Evolutionary conservation across 257 asterid species (phyloP).

Genomic region (Thymus quinquecostatus): DNA sequence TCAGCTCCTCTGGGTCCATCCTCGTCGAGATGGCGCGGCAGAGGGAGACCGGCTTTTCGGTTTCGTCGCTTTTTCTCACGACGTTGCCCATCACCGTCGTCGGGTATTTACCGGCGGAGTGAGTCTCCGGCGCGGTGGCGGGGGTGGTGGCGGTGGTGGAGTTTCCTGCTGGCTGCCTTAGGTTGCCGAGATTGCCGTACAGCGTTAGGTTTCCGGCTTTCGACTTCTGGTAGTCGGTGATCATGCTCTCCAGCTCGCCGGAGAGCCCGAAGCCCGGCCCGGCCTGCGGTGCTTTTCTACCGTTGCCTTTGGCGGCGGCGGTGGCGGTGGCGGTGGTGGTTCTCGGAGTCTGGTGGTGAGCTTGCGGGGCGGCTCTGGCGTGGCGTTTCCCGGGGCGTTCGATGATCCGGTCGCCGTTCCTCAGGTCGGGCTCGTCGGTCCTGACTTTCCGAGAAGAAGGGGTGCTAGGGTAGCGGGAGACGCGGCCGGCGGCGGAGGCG

Average conservation of each 20-base stretch:
- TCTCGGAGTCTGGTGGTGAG: conserved; percentile 10
- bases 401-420: conserved; percentile 42
- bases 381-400: conserved; percentile 54
- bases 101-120: conserved; percentile 33
- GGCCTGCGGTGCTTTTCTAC: conserved; percentile 41
- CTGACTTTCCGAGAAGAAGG: conserved; percentile 39
- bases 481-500: conserved; percentile 13
- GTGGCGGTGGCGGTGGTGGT: not conserved
- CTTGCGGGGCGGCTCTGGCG: conserved; percentile 41
- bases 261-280: conserved; percentile 47
- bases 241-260: conserved; percentile 81
- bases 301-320: not conserved
- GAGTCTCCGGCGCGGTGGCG: not conserved
- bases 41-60: conserved; percentile 52
- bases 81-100: conserved; percentile 60
- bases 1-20: conserved; percentile 92
- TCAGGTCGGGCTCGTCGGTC: not conserved
- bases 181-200: conserved; percentile 64
- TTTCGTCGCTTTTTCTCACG: conserved; percentile 49
- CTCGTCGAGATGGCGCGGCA: conserved; percentile 86
- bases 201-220: conserved; percentile 45
- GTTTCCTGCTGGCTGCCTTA: conserved; percentile 45
- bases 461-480: conserved; percentile 46
- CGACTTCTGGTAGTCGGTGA: conserved; percentile 57
- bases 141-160: not conserved